phyloP scores from a whole-genome alignment of 73 alveolate genomes.

The Uronychia binucleata region DNA sequence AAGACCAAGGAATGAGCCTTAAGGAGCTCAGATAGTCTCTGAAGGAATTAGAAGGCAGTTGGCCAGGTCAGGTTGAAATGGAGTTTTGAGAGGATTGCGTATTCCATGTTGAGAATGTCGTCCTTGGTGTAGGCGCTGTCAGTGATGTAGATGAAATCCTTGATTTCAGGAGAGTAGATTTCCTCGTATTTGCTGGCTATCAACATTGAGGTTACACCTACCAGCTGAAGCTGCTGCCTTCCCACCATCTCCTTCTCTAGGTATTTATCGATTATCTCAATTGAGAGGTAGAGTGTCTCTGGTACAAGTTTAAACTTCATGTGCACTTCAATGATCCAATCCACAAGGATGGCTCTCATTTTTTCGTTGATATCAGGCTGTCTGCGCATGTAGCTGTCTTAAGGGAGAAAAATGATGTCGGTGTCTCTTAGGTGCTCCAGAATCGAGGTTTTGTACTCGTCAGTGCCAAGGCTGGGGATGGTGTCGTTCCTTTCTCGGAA shows the following conservation, averaged over 20 bases:
- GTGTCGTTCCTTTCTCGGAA: no score
- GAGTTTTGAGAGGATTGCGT: constrained; percentile 69
- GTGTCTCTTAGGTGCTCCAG: no score
- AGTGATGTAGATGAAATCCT: constrained; percentile 79
- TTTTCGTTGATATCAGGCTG: constrained; percentile 18
- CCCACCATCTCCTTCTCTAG: constrained; percentile 18
- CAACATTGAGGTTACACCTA: constrained; percentile 86
- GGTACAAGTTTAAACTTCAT: constrained; percentile 69
- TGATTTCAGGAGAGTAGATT: constrained; percentile 74
- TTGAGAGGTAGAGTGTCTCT: constrained; percentile 71
- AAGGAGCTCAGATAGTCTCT: constrained; percentile 60
- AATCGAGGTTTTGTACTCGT: no score
- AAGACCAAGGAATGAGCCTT: constrained; percentile 20
- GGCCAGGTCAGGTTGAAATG: constrained; percentile 70
- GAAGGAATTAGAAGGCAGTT: constrained; percentile 64
- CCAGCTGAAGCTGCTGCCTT: constrained; percentile 69
- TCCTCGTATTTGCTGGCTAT: constrained; percentile 91
- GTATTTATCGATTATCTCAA: constrained; percentile 68
- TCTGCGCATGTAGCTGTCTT: constrained; percentile 22
- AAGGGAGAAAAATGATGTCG: no score
- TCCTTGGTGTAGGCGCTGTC: constrained; percentile 80
- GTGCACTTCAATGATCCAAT: constrained; percentile 92
- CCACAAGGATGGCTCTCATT: constrained; percentile 83
- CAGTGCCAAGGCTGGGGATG: no score
- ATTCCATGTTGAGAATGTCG: constrained; percentile 71